Evolutionary conservation across 169 alveolate species (phyloP).

Genomic region (Eimeria acervulina): DNA sequence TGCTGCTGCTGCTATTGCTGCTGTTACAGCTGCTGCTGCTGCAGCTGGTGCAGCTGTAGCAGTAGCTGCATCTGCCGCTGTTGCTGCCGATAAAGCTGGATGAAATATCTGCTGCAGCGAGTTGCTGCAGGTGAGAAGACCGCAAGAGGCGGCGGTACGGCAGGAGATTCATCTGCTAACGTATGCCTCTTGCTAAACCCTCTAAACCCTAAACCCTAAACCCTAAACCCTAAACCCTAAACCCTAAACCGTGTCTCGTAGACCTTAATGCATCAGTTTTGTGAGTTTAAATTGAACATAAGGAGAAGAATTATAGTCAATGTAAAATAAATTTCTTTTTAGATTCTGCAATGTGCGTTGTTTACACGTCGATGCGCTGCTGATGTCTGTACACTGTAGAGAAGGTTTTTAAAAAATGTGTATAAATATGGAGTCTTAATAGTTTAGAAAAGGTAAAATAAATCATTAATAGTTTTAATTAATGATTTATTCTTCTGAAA

Average conservation of each 20-base stretch:
- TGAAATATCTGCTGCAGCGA: neutral
- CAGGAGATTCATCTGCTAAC: neutral
- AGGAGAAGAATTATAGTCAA: too few species aligned
- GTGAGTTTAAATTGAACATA: neutral
- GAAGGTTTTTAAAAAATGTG: too few species aligned
- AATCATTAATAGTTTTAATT: too few species aligned
- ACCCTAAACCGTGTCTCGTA: neutral
- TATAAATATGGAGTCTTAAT: too few species aligned
- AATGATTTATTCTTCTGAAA: neutral
- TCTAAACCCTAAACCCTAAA: constrained; percentile 27
- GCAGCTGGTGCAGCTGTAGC: neutral
- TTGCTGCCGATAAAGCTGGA: neutral
- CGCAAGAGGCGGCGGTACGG: constrained; percentile 16
- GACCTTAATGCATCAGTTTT: neutral
- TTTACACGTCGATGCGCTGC: too few species aligned
- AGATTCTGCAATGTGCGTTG: too few species aligned
- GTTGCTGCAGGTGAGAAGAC: neutral
- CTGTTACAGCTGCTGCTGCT: neutral
- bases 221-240: constrained; percentile 7
- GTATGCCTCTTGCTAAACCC: neutral
- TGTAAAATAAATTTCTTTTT: neutral
- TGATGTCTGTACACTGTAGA: too few species aligned
- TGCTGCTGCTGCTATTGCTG: neutral
- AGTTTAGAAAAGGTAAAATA: too few species aligned
- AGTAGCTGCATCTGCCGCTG: constrained; percentile 4